Evolutionary conservation across 2,329 filamentous ascomycete species (phyloP).

Genomic region (Colletotrichum costaricense): DNA sequence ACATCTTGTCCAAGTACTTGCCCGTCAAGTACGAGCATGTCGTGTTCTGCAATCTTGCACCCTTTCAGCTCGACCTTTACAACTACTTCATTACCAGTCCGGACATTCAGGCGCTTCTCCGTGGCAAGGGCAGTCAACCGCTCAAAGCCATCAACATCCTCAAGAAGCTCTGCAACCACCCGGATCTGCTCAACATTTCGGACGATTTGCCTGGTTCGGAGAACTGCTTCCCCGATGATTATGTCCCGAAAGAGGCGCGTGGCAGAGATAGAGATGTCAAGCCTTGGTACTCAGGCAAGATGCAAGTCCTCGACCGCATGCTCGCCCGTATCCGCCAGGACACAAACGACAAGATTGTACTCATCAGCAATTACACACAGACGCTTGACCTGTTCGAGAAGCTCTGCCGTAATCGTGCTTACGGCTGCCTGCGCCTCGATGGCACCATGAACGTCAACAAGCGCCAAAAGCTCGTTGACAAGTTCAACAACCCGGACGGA

Average conservation of each 20-base stretch:
- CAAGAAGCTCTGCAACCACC: constrained; percentile 99
- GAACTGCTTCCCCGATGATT: constrained; percentile 83
- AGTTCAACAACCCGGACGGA: constrained; percentile 94
- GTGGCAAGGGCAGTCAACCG: constrained; percentile 94
- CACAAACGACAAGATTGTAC: constrained; percentile 98
- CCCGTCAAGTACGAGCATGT: constrained; percentile 99
- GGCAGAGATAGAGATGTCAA: constrained; percentile 93
- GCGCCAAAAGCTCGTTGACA: constrained; percentile 95
- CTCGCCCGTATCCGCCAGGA: constrained; percentile 93
- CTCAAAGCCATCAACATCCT: constrained; percentile 96
- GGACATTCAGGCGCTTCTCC: constrained; percentile 89
- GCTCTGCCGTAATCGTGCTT: constrained; percentile 85
- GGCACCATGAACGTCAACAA: constrained; percentile 99
- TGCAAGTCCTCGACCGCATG: constrained; percentile 98
- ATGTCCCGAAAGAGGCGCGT: constrained; percentile 85
- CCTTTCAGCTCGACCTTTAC: constrained; percentile 93
- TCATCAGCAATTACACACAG: constrained; percentile 98
- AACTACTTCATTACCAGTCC: constrained; percentile 98
- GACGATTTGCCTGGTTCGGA: constrained; percentile 91
- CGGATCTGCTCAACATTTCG: constrained; percentile 86
- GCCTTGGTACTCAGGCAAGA: constrained; percentile 97
- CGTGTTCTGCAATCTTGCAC: constrained; percentile 94
- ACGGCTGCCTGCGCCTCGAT: constrained; percentile 89
- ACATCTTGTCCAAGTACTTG: constrained; percentile 96
- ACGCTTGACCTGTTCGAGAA: constrained; percentile 95